Conservation (phyloP, 73 alveolate genomes). For the Symbiodinium pilosum region DNA sequence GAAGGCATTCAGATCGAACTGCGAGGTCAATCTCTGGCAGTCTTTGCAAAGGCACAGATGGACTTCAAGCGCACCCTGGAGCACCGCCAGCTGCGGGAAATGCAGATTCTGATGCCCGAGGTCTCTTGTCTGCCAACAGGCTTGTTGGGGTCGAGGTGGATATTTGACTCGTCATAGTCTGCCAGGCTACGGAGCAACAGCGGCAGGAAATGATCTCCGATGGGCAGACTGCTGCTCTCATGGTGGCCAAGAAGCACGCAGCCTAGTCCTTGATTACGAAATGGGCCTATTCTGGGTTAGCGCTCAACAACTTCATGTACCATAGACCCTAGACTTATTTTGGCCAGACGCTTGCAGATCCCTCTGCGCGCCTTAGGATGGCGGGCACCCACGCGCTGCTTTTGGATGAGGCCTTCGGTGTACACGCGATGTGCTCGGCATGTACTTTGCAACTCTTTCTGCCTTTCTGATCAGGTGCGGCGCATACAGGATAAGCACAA, state of each 20-base stretch:
- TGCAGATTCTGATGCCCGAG: slow-evolving; percentile 91
- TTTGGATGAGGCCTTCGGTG: slow-evolving; percentile 87
- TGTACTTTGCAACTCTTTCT: no score
- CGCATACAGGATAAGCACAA: slow-evolving; percentile 94
- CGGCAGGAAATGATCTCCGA: slow-evolving; percentile 85
- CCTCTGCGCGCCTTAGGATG: no score
- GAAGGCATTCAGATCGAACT: slow-evolving; percentile 25
- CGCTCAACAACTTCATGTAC: not conserved
- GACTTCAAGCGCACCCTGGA: slow-evolving; percentile 81
- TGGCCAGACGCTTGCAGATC: not conserved
- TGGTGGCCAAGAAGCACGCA: slow-evolving; percentile 75
- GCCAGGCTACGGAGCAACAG: slow-evolving; percentile 63
- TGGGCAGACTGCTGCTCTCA: slow-evolving; percentile 78
- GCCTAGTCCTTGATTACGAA: no score
- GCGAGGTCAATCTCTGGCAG: no score
- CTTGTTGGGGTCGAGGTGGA: not conserved
- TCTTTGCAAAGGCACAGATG: slow-evolving; percentile 55
- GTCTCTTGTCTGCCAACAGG: not conserved
- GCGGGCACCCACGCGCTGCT: slow-evolving; percentile 84
- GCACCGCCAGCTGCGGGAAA: slow-evolving; percentile 71
- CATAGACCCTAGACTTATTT: not conserved
- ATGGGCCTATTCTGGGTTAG: no score
- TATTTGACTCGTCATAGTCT: not conserved
- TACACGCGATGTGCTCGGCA: no score
- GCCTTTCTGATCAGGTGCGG: slow-evolving; percentile 17